These are phyloP conservation scores for Emydomyces testavorans DNA, from an alignment of 2,329 filamentous ascomycete genomes.

Conservation along the genomic window DNA sequence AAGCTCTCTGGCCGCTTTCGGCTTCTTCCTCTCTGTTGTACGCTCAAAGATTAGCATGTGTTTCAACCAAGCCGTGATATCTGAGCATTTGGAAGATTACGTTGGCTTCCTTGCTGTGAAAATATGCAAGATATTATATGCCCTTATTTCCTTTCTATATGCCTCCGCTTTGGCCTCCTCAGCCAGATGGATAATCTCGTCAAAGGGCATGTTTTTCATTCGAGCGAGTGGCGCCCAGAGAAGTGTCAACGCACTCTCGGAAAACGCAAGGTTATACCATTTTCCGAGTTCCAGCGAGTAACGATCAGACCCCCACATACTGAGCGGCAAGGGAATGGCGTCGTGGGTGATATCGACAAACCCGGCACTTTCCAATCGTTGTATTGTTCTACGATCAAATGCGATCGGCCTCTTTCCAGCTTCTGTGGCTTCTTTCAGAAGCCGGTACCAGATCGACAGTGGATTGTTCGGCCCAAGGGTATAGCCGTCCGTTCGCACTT, in stretches of 20 bases:
- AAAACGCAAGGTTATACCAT: slow-evolving; percentile 74
- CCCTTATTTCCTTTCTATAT: slow-evolving; percentile 54
- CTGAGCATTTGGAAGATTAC: not conserved
- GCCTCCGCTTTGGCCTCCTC: slow-evolving; percentile 56
- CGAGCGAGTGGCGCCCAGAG: slow-evolving; percentile 62
- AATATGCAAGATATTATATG: slow-evolving; percentile 50
- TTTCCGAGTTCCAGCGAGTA: slow-evolving; percentile 57
- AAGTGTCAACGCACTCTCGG: slow-evolving; percentile 60
- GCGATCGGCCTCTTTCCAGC: slow-evolving; percentile 53
- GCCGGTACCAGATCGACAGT: slow-evolving; percentile 57
- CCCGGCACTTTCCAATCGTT: slow-evolving; percentile 55
- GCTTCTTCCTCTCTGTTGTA: slow-evolving; percentile 2
- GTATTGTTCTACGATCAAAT: slow-evolving; percentile 48
- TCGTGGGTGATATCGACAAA: slow-evolving; percentile 69
- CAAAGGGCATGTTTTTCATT: slow-evolving; percentile 47
- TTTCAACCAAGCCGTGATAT: not conserved
- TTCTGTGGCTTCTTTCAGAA: slow-evolving; percentile 57
- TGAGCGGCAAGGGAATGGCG: slow-evolving; percentile 58
- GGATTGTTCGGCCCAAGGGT: slow-evolving; percentile 33
- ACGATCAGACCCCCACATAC: slow-evolving; percentile 56
- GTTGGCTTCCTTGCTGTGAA: slow-evolving; percentile 34
- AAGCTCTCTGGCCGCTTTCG: not conserved
- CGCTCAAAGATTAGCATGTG: not conserved
- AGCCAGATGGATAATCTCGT: slow-evolving; percentile 53
- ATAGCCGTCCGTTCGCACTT: slow-evolving; percentile 52